These are phyloP conservation scores for Magnaporthiopsis rhizophila DNA, from an alignment of 2,329 filamentous ascomycete genomes.

Conservation along the genomic window DNA sequence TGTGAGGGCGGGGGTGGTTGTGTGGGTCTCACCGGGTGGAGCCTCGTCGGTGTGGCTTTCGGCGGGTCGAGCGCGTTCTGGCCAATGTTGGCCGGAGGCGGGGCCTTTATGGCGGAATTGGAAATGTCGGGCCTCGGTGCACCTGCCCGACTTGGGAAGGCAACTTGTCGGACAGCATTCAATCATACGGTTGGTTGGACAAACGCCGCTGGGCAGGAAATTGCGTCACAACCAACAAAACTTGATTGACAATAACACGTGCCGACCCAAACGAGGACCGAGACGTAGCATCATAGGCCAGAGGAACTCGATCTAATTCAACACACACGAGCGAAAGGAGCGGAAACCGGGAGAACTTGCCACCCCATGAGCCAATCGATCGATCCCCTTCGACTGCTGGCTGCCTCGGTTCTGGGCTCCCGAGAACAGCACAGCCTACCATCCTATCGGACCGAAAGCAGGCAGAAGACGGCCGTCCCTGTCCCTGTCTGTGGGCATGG, in stretches of 20 bases:
- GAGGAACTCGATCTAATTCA: neutral
- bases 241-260: neutral
- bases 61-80: neutral
- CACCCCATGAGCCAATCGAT: too few relatives aligned
- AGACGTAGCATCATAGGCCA: neutral
- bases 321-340: neutral
- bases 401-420: neutral
- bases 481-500: neutral
- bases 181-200: neutral
- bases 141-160: neutral
- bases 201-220: neutral
- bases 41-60: neutral
- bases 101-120: neutral
- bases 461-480: too few relatives aligned
- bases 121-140: neutral
- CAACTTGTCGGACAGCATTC: neutral
- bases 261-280: neutral
- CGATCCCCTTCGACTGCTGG: neutral
- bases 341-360: neutral
- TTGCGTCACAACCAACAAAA: neutral
- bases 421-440: neutral
- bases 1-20: too few relatives aligned
- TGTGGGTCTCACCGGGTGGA: neutral
- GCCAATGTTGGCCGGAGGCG: neutral
- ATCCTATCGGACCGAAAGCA: neutral